phyloP scores from a whole-genome alignment of 164 flowering plant genomes.

The Liriodendron chinense region DNA sequence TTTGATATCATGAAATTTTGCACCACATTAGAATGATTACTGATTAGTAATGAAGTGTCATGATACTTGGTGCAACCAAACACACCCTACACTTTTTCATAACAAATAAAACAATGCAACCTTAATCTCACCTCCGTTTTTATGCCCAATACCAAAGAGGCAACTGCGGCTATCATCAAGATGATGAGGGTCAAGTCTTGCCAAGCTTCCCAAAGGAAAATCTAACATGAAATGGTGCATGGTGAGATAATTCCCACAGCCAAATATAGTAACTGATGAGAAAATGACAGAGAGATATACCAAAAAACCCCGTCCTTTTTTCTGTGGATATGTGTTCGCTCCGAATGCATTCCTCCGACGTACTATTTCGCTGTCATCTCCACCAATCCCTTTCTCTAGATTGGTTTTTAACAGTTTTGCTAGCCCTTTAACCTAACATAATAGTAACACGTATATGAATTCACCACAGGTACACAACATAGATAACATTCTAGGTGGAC shows the following conservation, averaged over 20 bases:
- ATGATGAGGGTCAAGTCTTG: slow-evolving; percentile 89
- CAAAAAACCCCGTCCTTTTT: slow-evolving; percentile 79
- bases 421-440: slow-evolving; percentile 59
- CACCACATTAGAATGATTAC: too few relatives aligned
- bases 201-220: slow-evolving; percentile 94
- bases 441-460: too few relatives aligned
- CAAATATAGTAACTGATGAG: not conserved
- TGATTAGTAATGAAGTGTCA: too few relatives aligned
- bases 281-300: slow-evolving; percentile 31
- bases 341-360: slow-evolving; percentile 68
- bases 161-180: slow-evolving; percentile 89
- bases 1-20: too few relatives aligned
- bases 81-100: not conserved
- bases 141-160: slow-evolving; percentile 85
- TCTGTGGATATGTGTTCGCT: slow-evolving; percentile 84
- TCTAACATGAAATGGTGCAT: slow-evolving; percentile 27
- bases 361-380: slow-evolving; percentile 69
- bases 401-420: slow-evolving; percentile 58
- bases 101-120: not conserved
- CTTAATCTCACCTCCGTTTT: slow-evolving; percentile 73
- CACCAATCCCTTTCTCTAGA: slow-evolving; percentile 71
- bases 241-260: not conserved
- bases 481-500: too few relatives aligned
- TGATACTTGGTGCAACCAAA: too few relatives aligned
- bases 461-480: too few relatives aligned